phyloP scores from a whole-genome alignment of 257 asterid species.

The Solanum stenotomum region DNA sequence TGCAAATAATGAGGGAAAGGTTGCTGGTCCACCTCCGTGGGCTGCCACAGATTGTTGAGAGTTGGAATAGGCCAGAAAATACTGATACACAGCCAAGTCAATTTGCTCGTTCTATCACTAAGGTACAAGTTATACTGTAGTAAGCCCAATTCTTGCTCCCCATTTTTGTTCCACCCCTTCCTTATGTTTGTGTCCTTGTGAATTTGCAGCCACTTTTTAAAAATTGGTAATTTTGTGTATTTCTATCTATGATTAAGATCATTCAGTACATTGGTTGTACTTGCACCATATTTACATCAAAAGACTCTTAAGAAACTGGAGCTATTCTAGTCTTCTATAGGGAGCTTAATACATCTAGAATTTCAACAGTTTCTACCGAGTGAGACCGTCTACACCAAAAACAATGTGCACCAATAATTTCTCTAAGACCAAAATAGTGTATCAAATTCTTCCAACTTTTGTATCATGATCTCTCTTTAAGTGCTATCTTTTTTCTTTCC shows the following conservation, averaged over 20 bases:
- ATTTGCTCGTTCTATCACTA: conserved; percentile 78
- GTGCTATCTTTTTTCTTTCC: neutral
- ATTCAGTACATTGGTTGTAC: no score
- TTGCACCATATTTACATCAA: no score
- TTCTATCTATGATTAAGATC: no score
- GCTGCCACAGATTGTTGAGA: conserved; percentile 83
- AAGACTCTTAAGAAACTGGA: no score
- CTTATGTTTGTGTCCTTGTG: neutral
- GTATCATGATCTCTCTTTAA: neutral
- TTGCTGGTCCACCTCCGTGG: conserved; percentile 75
- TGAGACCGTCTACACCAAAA: no score
- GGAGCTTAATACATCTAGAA: no score
- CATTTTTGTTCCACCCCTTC: neutral
- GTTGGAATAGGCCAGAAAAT: conserved; percentile 77
- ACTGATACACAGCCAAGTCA: conserved; percentile 85
- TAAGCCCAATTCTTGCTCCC: neutral
- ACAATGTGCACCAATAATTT: neutral
- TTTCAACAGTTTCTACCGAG: no score
- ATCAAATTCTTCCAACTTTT: neutral
- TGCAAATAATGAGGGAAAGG: conserved; percentile 96
- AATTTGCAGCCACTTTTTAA: neutral
- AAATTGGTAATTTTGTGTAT: no score
- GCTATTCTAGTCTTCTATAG: no score
- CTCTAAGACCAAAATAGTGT: neutral
- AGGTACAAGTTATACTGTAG: conserved; percentile 30